These are phyloP conservation scores for Camellia lanceoleosa DNA, from an alignment of 148 eudicot genomes.

Conservation along the genomic window DNA sequence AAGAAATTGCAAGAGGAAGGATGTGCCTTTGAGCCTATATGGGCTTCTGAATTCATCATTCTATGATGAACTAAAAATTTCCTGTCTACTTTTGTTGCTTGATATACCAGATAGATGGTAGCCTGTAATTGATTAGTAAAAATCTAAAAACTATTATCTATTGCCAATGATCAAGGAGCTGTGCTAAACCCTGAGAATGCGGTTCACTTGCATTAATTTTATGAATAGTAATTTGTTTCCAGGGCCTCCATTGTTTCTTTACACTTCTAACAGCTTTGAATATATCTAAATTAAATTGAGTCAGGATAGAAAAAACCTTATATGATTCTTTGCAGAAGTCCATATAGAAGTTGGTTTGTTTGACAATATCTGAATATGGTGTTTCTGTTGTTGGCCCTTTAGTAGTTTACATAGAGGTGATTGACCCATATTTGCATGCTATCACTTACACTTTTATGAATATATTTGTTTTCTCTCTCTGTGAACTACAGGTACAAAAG, in stretches of 20 bases:
- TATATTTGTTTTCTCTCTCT: not conserved
- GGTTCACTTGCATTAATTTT: not conserved
- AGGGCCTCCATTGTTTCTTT: not conserved
- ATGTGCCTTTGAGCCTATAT: no score
- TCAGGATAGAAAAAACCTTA: not conserved
- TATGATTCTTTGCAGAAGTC: not conserved
- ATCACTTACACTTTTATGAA: not conserved
- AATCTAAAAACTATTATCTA: not conserved
- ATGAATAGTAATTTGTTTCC: not conserved
- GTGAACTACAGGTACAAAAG: constrained; percentile 55
- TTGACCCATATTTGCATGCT: not conserved
- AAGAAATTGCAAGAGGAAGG: no score
- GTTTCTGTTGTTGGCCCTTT: not conserved
- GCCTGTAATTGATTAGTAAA: not conserved
- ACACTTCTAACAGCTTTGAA: not conserved
- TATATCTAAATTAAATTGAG: not conserved
- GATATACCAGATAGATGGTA: not conserved
- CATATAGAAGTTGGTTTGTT: not conserved
- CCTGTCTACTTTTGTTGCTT: not conserved
- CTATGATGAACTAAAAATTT: not conserved
- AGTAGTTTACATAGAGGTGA: not conserved
- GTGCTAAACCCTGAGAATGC: not conserved
- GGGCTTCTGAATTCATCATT: not conserved
- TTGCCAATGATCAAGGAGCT: not conserved
- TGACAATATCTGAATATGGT: not conserved